phyloP scores from a whole-genome alignment of 441 rosid genomes.

The Eugenia klotzschiana region DNA sequence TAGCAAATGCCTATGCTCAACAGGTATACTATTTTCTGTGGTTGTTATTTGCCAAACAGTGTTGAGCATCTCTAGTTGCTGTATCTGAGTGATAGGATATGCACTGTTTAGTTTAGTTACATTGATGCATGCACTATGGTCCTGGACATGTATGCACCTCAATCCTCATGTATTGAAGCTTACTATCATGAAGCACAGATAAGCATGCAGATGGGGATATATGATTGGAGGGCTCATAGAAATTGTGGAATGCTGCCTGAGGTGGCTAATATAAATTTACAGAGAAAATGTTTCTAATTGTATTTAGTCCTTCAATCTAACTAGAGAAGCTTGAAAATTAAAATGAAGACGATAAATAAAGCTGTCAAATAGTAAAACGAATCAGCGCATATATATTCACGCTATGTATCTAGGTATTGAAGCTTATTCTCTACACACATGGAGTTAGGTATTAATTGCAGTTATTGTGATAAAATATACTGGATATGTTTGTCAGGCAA shows the following conservation, averaged over 20 bases:
- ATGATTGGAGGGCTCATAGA: not conserved
- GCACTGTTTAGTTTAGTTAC: not conserved
- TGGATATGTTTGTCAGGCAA: not conserved
- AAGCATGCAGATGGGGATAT: not conserved
- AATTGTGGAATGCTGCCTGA: not conserved
- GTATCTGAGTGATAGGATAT: not conserved
- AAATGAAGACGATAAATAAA: not conserved
- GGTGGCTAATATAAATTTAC: not conserved
- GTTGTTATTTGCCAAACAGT: not conserved
- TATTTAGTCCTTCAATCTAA: not conserved
- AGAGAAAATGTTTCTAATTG: not conserved
- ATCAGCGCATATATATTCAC: not conserved
- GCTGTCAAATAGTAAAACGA: not conserved
- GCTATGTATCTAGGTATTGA: not conserved
- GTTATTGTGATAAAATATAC: not conserved
- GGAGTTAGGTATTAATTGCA: not conserved
- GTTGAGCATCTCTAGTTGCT: not conserved
- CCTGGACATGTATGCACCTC: not conserved
- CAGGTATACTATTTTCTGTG: conserved; percentile 22
- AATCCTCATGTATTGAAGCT: not conserved
- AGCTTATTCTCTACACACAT: not conserved
- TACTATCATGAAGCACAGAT: not conserved
- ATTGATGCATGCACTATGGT: not conserved
- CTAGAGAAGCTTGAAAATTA: not conserved
- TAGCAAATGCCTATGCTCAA: conserved; percentile 69